A percentile compares a stretch with the other conserved stretches of the same genome.
Conservation (phyloP, 306 rosid genomes). For the Prunus campanulata region DNA sequence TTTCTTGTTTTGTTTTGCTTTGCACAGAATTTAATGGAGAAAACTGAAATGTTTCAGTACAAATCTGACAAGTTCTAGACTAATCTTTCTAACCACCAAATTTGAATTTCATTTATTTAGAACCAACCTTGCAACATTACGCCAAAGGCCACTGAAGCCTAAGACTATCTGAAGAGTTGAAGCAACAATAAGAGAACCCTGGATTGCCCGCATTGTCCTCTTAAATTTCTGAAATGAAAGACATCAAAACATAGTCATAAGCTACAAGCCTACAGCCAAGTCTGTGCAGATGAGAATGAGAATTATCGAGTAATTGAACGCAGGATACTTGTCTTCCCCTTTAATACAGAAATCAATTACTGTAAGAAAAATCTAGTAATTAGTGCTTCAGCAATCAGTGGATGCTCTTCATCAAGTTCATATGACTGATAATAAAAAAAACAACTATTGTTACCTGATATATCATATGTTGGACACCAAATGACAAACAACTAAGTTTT, state of each 20-base stretch:
- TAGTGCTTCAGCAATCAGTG: background rate
- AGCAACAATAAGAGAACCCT: conserved; percentile 92
- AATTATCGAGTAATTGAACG: background rate
- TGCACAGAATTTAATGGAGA: background rate
- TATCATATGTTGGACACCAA: background rate
- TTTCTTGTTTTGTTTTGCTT: background rate
- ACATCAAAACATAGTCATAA: conserved; percentile 26
- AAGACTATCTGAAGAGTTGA: conserved; percentile 98
- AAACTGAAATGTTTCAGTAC: background rate
- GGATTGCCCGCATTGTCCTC: conserved; percentile 92
- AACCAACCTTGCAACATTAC: conserved; percentile 93
- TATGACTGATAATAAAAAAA: background rate
- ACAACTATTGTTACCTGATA: background rate
- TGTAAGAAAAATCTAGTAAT: background rate
- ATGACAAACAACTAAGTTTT: background rate
- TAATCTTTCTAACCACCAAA: background rate
- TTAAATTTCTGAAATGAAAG: conserved; percentile 66
- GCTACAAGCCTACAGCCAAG: conserved; percentile 32
- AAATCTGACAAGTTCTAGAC: background rate
- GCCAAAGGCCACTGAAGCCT: conserved; percentile 99
- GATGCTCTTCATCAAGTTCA: background rate
- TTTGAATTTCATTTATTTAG: background rate
- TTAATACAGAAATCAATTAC: background rate
- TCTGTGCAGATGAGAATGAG: conserved; percentile 16
- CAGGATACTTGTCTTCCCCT: background rate